Percentiles rank a stretch among this genome's conserved stretches.
These are phyloP conservation scores for Suhomyces faveliae DNA, from an alignment of 805 yeast species.

Conservation along the genomic window DNA sequence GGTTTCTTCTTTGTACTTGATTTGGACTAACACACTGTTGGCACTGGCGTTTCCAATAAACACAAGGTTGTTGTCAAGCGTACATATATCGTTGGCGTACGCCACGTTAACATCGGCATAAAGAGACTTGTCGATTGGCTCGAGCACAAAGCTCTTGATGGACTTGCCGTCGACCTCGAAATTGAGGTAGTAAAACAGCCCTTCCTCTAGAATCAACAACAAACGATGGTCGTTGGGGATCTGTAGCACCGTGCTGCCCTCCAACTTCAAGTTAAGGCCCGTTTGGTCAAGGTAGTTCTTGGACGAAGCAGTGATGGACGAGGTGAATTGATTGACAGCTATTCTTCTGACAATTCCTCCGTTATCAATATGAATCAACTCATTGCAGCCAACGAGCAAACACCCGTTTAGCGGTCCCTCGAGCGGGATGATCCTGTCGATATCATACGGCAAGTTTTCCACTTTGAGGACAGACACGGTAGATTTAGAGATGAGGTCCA, in stretches of 20 bases:
- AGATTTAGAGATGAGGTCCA: conserved; percentile 56
- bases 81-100: conserved; percentile 42
- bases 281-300: conserved; percentile 48
- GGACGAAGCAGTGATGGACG: conserved; percentile 32
- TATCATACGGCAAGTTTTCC: conserved; percentile 70
- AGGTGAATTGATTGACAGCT: conserved; percentile 57
- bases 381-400: conserved; percentile 70
- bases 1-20: conserved; percentile 25
- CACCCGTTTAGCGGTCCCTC: conserved; percentile 68
- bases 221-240: conserved; percentile 38
- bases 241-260: conserved; percentile 42
- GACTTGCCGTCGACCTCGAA: conserved; percentile 45
- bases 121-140: conserved; percentile 23
- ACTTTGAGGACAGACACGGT: conserved; percentile 70
- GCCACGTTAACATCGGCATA: conserved; percentile 35
- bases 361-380: conserved; percentile 74
- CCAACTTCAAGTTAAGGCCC: conserved; percentile 52
- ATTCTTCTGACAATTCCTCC: conserved; percentile 66
- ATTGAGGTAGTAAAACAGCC: conserved; percentile 33
- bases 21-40: conserved; percentile 52
- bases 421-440: conserved; percentile 62
- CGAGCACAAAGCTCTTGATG: conserved; percentile 34
- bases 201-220: conserved; percentile 29
- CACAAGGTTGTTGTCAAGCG: conserved; percentile 41
- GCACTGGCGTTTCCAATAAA: conserved; percentile 64